Base-by-base conservation (phyloP, 345 rosid genomes). In the Erodium maritimum region DNA sequence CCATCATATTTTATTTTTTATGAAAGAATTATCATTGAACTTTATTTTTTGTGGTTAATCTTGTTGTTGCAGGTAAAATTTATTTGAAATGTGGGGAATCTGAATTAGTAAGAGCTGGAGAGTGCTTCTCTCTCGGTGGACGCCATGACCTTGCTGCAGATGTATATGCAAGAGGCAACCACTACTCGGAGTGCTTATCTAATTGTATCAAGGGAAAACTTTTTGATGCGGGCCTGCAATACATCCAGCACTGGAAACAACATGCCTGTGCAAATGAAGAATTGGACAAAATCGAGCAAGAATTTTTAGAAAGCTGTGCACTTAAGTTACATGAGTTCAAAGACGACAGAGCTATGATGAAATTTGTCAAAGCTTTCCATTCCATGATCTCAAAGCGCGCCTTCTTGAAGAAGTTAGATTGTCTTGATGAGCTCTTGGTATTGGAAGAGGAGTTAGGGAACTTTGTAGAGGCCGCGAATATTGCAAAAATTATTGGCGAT, bases 101-200 rank as follows among this genome's bases (percentile, higher is more conserved):
- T 53, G 63, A 64, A 17, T 21, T 64, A 29, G 69, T 67, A 59
- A 74, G 60, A 64, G 85, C 82, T 11, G 85, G 80, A 33, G 78
- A 74, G n/a, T 74, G 85, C 59, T 74, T 80, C 56, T 22, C n/a
- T 62, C 74, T 50, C n/a, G 77, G 78, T 19, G 61, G 71, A 52
- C 3, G 57, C 22, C 74, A 70, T 61, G 33, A 22, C 46, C 50
- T 19, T 52, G 82, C 78, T 53, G 82, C 80, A 6, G 72, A 77
- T 50, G 74, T 64, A 5, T 80, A 72, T 61, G 79, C 79, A 0
- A 63, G 23, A 20, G 76, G 68, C 33, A 67, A 64, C 21, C 6
- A 61, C 52, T 77, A 67, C 59, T 71, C 69, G 0, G 63, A 73
- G 65, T 80, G 78, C 55, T 59, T 77, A 37, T 55, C 55, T 34